A percentile compares a stretch with the other conserved stretches of the same genome.
Evolutionary conservation across 2,329 filamentous ascomycete genomes (phyloP).

Genomic region (Cucurbitaria berberidis): DNA sequence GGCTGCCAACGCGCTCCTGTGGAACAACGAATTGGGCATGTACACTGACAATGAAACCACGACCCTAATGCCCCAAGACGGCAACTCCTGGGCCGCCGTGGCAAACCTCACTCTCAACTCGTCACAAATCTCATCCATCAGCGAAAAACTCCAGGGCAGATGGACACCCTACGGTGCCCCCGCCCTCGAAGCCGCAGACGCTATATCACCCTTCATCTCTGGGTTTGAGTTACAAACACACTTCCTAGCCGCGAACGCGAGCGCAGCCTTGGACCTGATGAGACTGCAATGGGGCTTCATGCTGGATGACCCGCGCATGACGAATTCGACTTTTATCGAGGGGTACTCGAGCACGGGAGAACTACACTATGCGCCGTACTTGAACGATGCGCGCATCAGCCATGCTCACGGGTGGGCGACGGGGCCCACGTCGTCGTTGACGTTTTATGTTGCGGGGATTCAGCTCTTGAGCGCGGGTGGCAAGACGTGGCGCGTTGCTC

Average conservation of each 20-base stretch:
- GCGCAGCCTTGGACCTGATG: conserved; percentile 53
- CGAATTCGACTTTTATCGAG: conserved; percentile 60
- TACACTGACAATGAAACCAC: conserved; percentile 63
- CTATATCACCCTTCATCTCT: conserved; percentile 57
- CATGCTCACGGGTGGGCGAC: conserved; percentile 61
- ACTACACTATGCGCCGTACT: conserved; percentile 58
- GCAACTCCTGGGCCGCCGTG: conserved; percentile 52
- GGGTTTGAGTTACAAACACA: conserved; percentile 57
- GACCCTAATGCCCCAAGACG: conserved; percentile 57
- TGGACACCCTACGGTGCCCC: conserved; percentile 56
- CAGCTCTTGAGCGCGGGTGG: conserved; percentile 48
- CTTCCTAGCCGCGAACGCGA: conserved; percentile 49
- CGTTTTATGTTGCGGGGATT: conserved; percentile 52
- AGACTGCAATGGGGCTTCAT: conserved; percentile 62
- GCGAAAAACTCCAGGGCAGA: conserved; percentile 37
- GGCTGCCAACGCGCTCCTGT: conserved; percentile 57
- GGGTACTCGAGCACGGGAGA: conserved; percentile 56
- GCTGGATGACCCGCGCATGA: conserved; percentile 61
- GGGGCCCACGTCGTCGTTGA: conserved; percentile 55
- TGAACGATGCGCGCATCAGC: conserved; percentile 55
- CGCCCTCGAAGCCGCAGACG: conserved; percentile 54
- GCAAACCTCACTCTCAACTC: conserved; percentile 45
- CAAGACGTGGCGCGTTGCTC: conserved; percentile 46
- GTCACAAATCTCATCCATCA: conserved; percentile 41
- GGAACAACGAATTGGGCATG: conserved; percentile 56